phyloP scores from a whole-genome alignment of 495 filamentous ascomycete genomes.

The Aspergillus homomorphus region DNA sequence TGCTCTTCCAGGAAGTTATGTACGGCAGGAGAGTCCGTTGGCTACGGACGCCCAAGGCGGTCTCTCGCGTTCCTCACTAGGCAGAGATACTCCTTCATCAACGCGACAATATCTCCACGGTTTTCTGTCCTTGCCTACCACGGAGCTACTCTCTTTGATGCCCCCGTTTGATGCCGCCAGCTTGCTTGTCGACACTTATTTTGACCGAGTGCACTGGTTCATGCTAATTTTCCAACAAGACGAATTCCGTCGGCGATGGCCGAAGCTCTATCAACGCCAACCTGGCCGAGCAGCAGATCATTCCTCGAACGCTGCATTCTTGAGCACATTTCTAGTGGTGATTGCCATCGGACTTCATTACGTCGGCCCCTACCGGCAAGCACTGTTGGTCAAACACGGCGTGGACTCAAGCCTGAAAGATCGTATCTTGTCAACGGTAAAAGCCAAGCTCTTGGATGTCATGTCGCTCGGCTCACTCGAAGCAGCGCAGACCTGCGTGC shows the following conservation, averaged over 20 bases:
- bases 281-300: neutral
- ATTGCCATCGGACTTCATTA: constrained; percentile 34
- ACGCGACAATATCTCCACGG: neutral
- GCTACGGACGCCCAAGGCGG: neutral
- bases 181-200: constrained; percentile 37
- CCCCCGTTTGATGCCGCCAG: constrained; percentile 22
- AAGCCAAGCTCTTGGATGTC: constrained; percentile 24
- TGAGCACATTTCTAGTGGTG: constrained; percentile 30
- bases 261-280: constrained; percentile 17
- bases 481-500: constrained; percentile 32
- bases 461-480: constrained; percentile 26
- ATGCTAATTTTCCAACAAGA: constrained; percentile 37
- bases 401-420: constrained; percentile 22
- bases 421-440: constrained; percentile 17
- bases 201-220: constrained; percentile 40
- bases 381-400: constrained; percentile 7
- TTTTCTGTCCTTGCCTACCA: constrained; percentile 4
- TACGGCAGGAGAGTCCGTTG: neutral
- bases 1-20: constrained; percentile 24
- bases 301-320: constrained; percentile 18
- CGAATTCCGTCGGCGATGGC: constrained; percentile 32
- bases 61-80: neutral
- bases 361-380: constrained; percentile 11
- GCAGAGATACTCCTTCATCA: neutral
- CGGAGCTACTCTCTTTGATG: constrained; percentile 18